phyloP scores from a whole-genome alignment of 352 stramenopile genomes.

The Phytophthora litchii region DNA sequence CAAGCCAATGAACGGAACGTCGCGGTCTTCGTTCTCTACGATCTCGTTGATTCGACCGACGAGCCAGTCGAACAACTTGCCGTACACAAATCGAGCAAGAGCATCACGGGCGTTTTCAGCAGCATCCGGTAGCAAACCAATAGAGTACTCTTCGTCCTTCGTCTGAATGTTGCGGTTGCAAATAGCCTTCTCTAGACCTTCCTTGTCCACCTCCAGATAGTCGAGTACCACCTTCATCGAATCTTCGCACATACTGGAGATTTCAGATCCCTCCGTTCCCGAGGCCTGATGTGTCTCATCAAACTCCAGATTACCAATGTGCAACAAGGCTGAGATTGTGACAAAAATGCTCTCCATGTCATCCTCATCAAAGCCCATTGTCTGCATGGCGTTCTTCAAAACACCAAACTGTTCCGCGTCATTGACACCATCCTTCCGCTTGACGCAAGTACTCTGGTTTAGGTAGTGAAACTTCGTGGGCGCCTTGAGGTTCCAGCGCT shows the following conservation, averaged over 20 bases:
- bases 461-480: conserved; percentile 90
- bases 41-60: conserved; percentile 89
- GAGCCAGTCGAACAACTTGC: conserved; percentile 94
- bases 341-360: conserved; percentile 93
- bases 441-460: conserved; percentile 87
- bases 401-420: conserved; percentile 89
- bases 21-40: conserved; percentile 60
- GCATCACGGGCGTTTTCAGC: conserved; percentile 93
- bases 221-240: conserved; percentile 84
- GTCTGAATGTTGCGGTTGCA: conserved; percentile 94
- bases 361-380: conserved; percentile 88
- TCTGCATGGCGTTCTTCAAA: conserved; percentile 78
- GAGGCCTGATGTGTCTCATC: conserved; percentile 64
- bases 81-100: conserved; percentile 95
- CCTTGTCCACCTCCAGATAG: conserved; percentile 89
- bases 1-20: conserved; percentile 74
- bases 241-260: conserved; percentile 50
- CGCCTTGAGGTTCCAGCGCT: conserved; percentile 61
- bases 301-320: conserved; percentile 96
- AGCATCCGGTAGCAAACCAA: conserved; percentile 66
- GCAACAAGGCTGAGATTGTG: conserved; percentile 91
- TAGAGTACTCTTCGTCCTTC: conserved; percentile 90
- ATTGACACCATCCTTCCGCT: conserved; percentile 89
- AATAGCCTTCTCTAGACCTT: conserved; percentile 89
- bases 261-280: conserved; percentile 73